These are phyloP conservation scores for Barnettozyma wickerhamii DNA, from an alignment of 805 yeast species.

Conservation along the genomic window DNA sequence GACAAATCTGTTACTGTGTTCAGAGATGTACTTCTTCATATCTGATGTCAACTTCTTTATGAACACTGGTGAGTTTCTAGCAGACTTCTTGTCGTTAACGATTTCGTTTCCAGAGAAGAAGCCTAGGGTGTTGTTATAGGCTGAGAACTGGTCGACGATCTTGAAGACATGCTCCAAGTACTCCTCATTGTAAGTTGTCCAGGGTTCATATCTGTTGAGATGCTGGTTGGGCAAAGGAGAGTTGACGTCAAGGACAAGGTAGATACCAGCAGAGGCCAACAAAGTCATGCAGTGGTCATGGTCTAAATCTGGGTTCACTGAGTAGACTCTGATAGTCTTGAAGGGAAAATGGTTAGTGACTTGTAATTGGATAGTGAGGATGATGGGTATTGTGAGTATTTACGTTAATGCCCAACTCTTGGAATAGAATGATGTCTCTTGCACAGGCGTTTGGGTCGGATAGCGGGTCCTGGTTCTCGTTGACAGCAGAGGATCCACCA, in stretches of 20 bases:
- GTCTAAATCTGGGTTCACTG: slow-evolving; percentile 74
- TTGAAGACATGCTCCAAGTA: slow-evolving; percentile 75
- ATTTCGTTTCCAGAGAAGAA: slow-evolving; percentile 93
- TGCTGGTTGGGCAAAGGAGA: slow-evolving; percentile 59
- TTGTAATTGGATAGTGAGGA: slow-evolving; percentile 36
- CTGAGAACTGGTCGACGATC: slow-evolving; percentile 76
- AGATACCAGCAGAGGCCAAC: slow-evolving; percentile 90
- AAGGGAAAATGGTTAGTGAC: slow-evolving; percentile 41
- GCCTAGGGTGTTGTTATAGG: slow-evolving; percentile 84
- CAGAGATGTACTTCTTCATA: slow-evolving; percentile 63
- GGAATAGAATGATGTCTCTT: slow-evolving; percentile 77
- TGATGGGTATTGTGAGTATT: background rate
- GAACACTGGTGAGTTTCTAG: slow-evolving; percentile 65
- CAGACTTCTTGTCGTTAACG: slow-evolving; percentile 71
- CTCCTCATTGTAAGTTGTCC: slow-evolving; percentile 73
- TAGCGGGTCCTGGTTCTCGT: slow-evolving; percentile 60
- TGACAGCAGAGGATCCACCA: slow-evolving; percentile 83
- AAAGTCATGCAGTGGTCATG: slow-evolving; percentile 91
- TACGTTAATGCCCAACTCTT: slow-evolving; percentile 71
- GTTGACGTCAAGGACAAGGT: slow-evolving; percentile 84
- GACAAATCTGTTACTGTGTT: slow-evolving; percentile 56
- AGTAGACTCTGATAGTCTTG: slow-evolving; percentile 74
- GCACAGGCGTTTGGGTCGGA: slow-evolving; percentile 71
- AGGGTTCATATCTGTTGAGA: slow-evolving; percentile 86
- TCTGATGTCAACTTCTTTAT: slow-evolving; percentile 79